A percentile compares a stretch with the other conserved stretches of the same genome.
Evolutionary conservation across 2,329 filamentous ascomycete species (phyloP).

Genomic region (Talaromyces sp.): DNA sequence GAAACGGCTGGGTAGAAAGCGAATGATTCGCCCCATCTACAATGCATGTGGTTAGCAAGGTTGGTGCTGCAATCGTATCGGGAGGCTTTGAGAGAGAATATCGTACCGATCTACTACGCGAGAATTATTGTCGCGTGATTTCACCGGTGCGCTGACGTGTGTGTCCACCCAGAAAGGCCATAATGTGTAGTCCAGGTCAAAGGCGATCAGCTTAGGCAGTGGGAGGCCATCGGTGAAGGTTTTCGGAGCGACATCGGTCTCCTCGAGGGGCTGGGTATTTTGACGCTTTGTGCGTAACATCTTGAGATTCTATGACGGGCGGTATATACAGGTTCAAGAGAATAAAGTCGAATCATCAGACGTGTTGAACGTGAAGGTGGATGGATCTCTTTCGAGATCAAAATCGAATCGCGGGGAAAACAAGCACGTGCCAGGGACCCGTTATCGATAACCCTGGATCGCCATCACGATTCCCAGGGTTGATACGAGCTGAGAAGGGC

Average conservation of each 20-base stretch:
- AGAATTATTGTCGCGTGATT: slow-evolving; percentile 58
- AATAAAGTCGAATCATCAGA: neutral
- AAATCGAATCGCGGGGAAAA: neutral
- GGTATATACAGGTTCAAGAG: neutral
- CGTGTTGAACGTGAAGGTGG: neutral
- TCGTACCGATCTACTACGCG: slow-evolving; percentile 47
- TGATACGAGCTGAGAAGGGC: neutral
- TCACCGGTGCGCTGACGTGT: slow-evolving; percentile 77
- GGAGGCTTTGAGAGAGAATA: neutral
- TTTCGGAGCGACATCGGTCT: slow-evolving; percentile 47
- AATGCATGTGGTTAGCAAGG: neutral
- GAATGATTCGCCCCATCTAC: slow-evolving; percentile 64
- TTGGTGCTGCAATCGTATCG: neutral
- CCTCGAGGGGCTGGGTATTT: slow-evolving; percentile 37
- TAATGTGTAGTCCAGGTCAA: slow-evolving; percentile 97
- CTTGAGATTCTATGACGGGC: neutral
- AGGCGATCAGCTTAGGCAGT: slow-evolving; percentile 81
- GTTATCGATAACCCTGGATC: neutral
- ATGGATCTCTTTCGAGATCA: neutral
- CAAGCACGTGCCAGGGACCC: neutral
- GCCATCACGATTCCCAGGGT: too few species aligned
- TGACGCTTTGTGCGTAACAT: slow-evolving; percentile 42
- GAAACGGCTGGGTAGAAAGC: slow-evolving; percentile 73
- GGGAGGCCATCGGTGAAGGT: slow-evolving; percentile 69
- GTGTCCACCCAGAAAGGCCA: slow-evolving; percentile 99